These are phyloP conservation scores for Colletotrichum eleusines DNA, from an alignment of 2,329 filamentous ascomycete genomes.

Conservation along the genomic window DNA sequence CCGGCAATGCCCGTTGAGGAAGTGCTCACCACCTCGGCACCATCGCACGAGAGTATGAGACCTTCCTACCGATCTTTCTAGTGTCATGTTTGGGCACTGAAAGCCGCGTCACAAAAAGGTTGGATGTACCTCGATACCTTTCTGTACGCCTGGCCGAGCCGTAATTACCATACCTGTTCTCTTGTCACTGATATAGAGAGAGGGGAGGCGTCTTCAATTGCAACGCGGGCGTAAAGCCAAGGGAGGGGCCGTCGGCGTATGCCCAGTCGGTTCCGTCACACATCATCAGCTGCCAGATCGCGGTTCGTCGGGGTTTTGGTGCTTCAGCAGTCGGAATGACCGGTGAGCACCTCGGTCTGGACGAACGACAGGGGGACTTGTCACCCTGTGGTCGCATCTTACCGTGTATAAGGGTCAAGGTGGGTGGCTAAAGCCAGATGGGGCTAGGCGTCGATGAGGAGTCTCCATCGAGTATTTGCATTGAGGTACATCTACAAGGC, in stretches of 20 bases:
- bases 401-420: conserved; percentile 15
- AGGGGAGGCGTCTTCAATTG: neutral
- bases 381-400: conserved; percentile 24
- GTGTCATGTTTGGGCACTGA: conserved; percentile 5
- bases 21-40: conserved; percentile 32
- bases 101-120: neutral
- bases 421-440: conserved; percentile 7
- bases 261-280: conserved; percentile 21
- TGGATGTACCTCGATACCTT: conserved; percentile 7
- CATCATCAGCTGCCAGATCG: conserved; percentile 33
- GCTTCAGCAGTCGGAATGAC: conserved; percentile 3
- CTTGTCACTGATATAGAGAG: neutral
- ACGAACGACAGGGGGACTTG: conserved; percentile 12
- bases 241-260: conserved; percentile 2
- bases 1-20: conserved; percentile 19
- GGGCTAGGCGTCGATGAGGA: conserved; percentile 25
- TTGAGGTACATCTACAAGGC: no score
- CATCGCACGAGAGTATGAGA: conserved; percentile 30
- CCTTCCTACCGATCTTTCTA: neutral
- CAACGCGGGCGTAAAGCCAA: conserved; percentile 1
- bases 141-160: conserved; percentile 24
- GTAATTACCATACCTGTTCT: conserved; percentile 2
- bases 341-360: conserved; percentile 37
- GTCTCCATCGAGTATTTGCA: no score
- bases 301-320: conserved; percentile 30